Evolutionary conservation across 805 yeast species (phyloP).

Genomic region (Saccharomycodes ludwigii): DNA sequence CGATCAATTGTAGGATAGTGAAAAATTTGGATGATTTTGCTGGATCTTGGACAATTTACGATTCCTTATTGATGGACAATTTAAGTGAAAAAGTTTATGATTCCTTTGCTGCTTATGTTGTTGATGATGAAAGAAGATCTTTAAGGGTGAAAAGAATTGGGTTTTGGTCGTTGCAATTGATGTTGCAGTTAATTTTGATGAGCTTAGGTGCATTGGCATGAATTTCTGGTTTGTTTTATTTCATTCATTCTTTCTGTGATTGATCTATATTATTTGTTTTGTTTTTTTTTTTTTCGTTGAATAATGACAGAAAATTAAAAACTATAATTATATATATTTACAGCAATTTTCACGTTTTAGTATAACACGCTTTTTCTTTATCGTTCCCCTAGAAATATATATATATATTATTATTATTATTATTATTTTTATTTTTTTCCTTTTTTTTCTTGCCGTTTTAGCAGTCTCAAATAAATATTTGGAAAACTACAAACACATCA

Average conservation of each 20-base stretch:
- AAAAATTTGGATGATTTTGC: constrained; percentile 75
- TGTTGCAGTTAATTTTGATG: constrained; percentile 72
- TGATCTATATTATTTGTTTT: background rate
- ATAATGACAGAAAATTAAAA: background rate
- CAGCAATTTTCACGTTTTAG: too few relatives aligned
- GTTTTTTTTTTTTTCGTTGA: background rate
- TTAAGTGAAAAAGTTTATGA: constrained; percentile 81
- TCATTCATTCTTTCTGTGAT: background rate
- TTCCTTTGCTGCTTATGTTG: constrained; percentile 78
- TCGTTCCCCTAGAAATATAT: too few relatives aligned
- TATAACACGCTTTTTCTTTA: too few relatives aligned
- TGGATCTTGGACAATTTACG: constrained; percentile 95
- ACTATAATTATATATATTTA: too few relatives aligned
- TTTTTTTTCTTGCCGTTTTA: too few relatives aligned
- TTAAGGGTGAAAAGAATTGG: constrained; percentile 73
- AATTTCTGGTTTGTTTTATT: constrained; percentile 2
- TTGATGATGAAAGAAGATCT: constrained; percentile 69
- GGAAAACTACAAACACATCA: too few relatives aligned
- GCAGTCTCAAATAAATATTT: too few relatives aligned
- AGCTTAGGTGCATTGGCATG: constrained; percentile 64
- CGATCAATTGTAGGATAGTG: constrained; percentile 69
- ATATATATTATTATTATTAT: too few relatives aligned
- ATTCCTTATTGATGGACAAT: constrained; percentile 83
- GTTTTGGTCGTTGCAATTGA: constrained; percentile 81
- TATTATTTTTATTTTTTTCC: too few relatives aligned